These are phyloP conservation scores for Agaricus blazei DNA, from an alignment of 768 basidiomycete species.

Conservation along the genomic window DNA sequence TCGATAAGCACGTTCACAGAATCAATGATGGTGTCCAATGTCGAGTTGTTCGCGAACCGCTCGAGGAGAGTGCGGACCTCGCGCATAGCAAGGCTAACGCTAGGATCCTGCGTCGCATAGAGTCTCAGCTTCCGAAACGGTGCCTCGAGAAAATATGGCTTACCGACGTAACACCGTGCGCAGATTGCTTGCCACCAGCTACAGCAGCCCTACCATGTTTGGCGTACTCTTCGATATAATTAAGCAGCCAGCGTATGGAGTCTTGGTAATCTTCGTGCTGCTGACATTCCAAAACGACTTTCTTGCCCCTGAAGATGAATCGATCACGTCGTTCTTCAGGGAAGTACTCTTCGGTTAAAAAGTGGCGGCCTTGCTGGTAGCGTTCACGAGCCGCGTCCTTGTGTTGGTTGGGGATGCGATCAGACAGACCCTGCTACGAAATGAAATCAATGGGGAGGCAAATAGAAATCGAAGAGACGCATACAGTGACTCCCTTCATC, in stretches of 20 bases:
- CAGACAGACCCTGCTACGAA: slow-evolving; percentile 27
- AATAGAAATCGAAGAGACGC: slow-evolving; percentile 6
- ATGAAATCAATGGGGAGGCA: neutral
- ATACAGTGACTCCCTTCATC: slow-evolving; percentile 24
- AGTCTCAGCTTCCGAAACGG: neutral
- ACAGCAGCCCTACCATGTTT: slow-evolving; percentile 35
- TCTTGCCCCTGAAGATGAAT: slow-evolving; percentile 91
- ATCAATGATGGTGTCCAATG: slow-evolving; percentile 63
- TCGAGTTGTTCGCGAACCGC: slow-evolving; percentile 78
- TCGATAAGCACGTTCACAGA: slow-evolving; percentile 67
- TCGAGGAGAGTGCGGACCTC: slow-evolving; percentile 83
- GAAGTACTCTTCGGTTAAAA: slow-evolving; percentile 80
- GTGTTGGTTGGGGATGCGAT: slow-evolving; percentile 65
- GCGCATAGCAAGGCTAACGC: slow-evolving; percentile 48
- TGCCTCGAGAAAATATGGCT: neutral
- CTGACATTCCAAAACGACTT: slow-evolving; percentile 91
- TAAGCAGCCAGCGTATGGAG: slow-evolving; percentile 69
- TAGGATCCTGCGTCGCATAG: slow-evolving; percentile 36
- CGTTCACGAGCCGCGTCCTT: slow-evolving; percentile 52
- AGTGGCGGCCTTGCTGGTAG: slow-evolving; percentile 54
- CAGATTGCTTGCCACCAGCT: slow-evolving; percentile 17
- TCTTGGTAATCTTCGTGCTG: slow-evolving; percentile 88
- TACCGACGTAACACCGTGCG: slow-evolving; percentile 21
- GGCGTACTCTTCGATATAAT: slow-evolving; percentile 58
- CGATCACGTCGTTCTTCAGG: slow-evolving; percentile 88